phyloP scores from a whole-genome alignment of 768 basidiomycete species.

The Mycena indigotica region DNA sequence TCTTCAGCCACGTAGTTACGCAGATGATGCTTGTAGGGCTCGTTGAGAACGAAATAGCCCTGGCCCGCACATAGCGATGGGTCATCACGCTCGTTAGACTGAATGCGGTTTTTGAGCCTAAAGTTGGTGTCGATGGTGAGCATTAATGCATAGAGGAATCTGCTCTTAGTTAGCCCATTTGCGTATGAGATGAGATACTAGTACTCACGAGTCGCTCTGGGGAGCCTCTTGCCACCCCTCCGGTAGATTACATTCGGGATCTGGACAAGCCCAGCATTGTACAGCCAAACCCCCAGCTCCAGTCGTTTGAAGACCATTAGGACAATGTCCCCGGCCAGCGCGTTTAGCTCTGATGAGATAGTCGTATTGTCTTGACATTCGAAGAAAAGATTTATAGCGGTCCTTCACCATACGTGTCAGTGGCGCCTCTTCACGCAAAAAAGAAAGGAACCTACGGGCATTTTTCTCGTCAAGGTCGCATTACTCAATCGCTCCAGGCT shows the following conservation, averaged over 20 bases:
- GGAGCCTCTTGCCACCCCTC: slow-evolving; percentile 16
- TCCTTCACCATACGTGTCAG: slow-evolving; percentile 3
- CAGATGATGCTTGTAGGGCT: slow-evolving; percentile 10
- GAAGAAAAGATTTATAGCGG: slow-evolving; percentile 2
- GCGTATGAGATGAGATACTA: too few species aligned
- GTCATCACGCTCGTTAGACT: slow-evolving; percentile 13
- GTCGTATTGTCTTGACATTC: background rate
- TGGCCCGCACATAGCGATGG: slow-evolving; percentile 14
- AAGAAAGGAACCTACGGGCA: slow-evolving; percentile 11
- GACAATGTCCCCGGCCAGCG: slow-evolving; percentile 12
- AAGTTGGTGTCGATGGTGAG: slow-evolving; percentile 26
- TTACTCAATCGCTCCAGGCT: slow-evolving; percentile 6
- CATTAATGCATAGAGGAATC: slow-evolving; percentile 11
- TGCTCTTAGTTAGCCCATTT: too few species aligned
- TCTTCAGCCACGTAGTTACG: slow-evolving; percentile 8
- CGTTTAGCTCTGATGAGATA: slow-evolving; percentile 3
- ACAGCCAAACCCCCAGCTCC: slow-evolving; percentile 12
- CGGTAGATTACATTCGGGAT: slow-evolving; percentile 15
- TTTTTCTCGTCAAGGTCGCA: background rate
- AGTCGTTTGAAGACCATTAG: background rate
- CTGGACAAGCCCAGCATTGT: slow-evolving; percentile 23
- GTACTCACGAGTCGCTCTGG: background rate
- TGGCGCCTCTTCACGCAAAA: background rate
- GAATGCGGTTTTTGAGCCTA: slow-evolving; percentile 15
- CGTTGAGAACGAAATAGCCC: slow-evolving; percentile 18